Conservation (phyloP, 108 stramenopile species). For the Chaetoceros tenuissimus region DNA sequence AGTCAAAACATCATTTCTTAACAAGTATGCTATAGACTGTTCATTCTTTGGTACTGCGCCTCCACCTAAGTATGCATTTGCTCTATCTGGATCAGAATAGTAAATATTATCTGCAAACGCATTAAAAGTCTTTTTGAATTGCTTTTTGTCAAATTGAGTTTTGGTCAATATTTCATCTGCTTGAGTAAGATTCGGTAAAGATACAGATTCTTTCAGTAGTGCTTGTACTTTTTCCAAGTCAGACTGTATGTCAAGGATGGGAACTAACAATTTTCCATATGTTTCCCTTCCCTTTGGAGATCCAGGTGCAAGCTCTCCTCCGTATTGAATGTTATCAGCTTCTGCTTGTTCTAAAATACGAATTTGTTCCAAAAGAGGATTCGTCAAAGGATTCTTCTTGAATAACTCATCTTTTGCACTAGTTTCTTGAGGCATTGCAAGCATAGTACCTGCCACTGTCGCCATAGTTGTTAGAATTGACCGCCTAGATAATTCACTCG, state of each 20-base stretch:
- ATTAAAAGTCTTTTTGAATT: constrained; percentile 78
- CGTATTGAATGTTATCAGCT: constrained; percentile 68
- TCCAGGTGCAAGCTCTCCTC: constrained; percentile 50
- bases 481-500: too few relatives aligned
- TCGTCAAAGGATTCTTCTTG: constrained; percentile 61
- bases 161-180: constrained; percentile 35
- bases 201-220: constrained; percentile 17
- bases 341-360: constrained; percentile 71
- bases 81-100: constrained; percentile 74
- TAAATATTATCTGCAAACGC: constrained; percentile 82
- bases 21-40: constrained; percentile 65
- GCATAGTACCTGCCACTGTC: not conserved
- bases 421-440: constrained; percentile 3
- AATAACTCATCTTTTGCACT: constrained; percentile 43
- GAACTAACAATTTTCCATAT: constrained; percentile 52
- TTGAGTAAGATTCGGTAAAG: constrained; percentile 12
- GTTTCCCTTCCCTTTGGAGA: constrained; percentile 21
- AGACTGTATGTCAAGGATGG: constrained; percentile 51
- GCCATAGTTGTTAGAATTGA: not conserved
- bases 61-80: constrained; percentile 75
- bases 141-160: constrained; percentile 46
- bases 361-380: constrained; percentile 58
- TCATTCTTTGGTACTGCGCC: constrained; percentile 63
- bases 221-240: constrained; percentile 35
- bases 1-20: constrained; percentile 73